phyloP scores from a whole-genome alignment of 2,329 filamentous ascomycete species.

The Amauroascus niger region DNA sequence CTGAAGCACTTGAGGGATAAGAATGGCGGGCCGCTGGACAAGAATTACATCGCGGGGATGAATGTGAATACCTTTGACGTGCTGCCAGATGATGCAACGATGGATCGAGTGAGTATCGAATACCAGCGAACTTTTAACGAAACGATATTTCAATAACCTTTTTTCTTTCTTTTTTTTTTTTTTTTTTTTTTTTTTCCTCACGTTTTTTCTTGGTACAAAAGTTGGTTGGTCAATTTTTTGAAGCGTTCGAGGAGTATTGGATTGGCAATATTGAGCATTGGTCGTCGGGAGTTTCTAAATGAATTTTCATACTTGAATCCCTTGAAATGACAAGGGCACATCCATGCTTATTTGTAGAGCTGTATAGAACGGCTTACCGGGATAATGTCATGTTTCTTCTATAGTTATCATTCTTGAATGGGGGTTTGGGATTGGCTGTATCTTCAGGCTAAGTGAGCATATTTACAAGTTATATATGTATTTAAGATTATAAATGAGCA shows the following conservation, averaged over 20 bases:
- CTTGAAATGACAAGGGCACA: too few species aligned
- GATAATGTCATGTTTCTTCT: too few species aligned
- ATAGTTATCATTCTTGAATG: too few species aligned
- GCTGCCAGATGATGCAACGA: slow-evolving; percentile 23
- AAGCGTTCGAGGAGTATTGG: background rate
- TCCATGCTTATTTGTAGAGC: too few species aligned
- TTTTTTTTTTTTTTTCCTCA: background rate
- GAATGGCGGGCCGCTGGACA: slow-evolving; percentile 21
- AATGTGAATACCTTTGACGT: slow-evolving; percentile 25
- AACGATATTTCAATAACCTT: slow-evolving; percentile 19
- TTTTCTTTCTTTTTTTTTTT: background rate
- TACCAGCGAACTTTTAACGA: slow-evolving; percentile 22
- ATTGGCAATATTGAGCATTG: background rate
- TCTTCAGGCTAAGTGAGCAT: too few species aligned
- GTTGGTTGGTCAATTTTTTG: too few species aligned
- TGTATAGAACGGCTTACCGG: too few species aligned
- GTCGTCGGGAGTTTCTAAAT: background rate
- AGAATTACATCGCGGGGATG: slow-evolving; percentile 23
- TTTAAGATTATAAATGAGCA: too few species aligned
- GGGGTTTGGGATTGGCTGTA: too few species aligned
- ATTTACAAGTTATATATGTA: too few species aligned
- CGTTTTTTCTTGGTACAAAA: too few species aligned
- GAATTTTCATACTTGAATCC: too few species aligned
- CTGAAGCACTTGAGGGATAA: slow-evolving; percentile 22
- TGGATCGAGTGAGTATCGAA: slow-evolving; percentile 24